phyloP scores from a whole-genome alignment of 257 asterid species.

The Solanum peruvianum region DNA sequence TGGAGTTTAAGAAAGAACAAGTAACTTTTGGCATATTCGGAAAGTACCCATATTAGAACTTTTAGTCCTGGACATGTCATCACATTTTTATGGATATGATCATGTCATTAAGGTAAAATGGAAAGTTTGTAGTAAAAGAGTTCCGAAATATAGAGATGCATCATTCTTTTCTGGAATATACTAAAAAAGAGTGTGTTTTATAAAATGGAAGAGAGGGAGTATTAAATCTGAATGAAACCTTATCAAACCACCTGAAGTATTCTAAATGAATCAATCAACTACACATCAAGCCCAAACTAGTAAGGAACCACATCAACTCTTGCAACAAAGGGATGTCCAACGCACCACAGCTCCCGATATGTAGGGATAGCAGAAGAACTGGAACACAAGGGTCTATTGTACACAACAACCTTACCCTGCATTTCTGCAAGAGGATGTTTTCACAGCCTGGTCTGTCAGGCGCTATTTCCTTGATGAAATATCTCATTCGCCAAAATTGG shows the following conservation, averaged over 20 bases:
- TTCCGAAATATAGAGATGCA: neutral
- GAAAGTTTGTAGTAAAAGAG: neutral
- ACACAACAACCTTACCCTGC: too few relatives aligned
- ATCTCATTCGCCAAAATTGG: neutral
- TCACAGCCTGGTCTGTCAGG: neutral
- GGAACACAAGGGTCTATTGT: neutral
- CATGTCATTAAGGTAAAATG: neutral
- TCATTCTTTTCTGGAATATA: neutral
- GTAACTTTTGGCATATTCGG: neutral
- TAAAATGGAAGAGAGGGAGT: neutral
- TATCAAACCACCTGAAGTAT: neutral
- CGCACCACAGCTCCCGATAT: neutral
- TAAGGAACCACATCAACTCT: neutral
- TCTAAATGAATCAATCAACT: neutral
- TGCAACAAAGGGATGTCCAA: neutral
- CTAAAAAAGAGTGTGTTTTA: neutral
- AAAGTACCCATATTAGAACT: neutral
- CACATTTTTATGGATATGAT: neutral
- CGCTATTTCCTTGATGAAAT: neutral
- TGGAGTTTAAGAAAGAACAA: neutral
- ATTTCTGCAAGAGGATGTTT: neutral
- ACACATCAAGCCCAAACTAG: neutral
- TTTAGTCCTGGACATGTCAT: neutral
- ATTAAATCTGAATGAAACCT: neutral
- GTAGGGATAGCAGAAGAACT: neutral